Base-by-base conservation (phyloP, 441 rosid genomes). In the Daphne laureola region DNA sequence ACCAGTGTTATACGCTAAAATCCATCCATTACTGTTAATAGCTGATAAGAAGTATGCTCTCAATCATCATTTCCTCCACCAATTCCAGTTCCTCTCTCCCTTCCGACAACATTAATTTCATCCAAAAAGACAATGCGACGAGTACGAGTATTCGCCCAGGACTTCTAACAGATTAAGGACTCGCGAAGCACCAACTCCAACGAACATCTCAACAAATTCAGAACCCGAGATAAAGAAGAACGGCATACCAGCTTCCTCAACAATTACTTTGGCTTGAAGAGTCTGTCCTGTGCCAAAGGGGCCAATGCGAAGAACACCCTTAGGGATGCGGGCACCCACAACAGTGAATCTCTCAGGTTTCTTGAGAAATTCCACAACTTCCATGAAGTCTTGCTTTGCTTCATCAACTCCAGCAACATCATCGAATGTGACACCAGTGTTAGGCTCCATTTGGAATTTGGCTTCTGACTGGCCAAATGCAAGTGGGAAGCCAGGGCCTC, bases 371-470 rank as follows among this genome's bases (percentile, higher is more conserved):
- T 87, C 98, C 61, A 87, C 96, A 62, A 91, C 96, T 74, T 91
- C 98, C 90, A 87, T 84, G 77, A 91, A 91, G 64, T 91, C 98
- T 67, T 91, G 98, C 72, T 87, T 91, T 16, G 96, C 98, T 73
- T 91, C 98, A 66, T 91, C 98, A 12, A 91, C 98, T 61, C 98
- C 98, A 43, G 98, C 96, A 49, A 91, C 96, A 66, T 91, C 98
- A 68, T 91, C 93, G 54, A 87, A 87, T 47, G 96, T 91, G 43
- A 91, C 96, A n/a, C 98, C 98, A 0, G 98, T 91, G 72, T 79
- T n/a, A n/a, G n/a, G n/a, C n/a, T n/a, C n/a, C n/a, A n/a, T n/a
- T n/a, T n/a, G n/a, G n/a, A n/a, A n/a, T n/a, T n/a, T n/a, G n/a
- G n/a, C n/a, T n/a, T n/a, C n/a, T n/a, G n/a, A n/a, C n/a, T n/a